Evolutionary conservation across 129 eudicot species (phyloP), one percentile per base, ranked within the genome.

Genomic region (Artemisia annua): DNA sequence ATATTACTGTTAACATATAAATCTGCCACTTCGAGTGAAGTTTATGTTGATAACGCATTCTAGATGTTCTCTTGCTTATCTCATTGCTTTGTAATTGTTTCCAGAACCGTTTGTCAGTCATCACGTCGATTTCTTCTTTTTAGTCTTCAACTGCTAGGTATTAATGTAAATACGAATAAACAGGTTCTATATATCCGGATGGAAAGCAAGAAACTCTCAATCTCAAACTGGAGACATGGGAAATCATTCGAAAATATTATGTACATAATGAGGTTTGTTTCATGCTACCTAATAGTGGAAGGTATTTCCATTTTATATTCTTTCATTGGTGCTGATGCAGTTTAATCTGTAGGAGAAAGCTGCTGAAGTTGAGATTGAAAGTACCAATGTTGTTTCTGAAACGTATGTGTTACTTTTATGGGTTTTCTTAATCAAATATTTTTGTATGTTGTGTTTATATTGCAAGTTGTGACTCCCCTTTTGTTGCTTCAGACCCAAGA

Each of bases 101-200:
- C 39, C 48, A 24, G 56, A 19, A 11, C 11, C 26, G 19, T 6
- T 57, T 56, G 60, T 72, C 24, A 35, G 15, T 48, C 52, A 26
- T 60, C 32, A 49, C 15, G 7, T 13, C 20, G 35, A 20, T 6
- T 20, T 0, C 64, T n/a, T 10, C 39, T 15, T 20, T 22, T 22
- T 20, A 46, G 28, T 20, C 49, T 32, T 62, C 32, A 48, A 24
- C 60, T 72, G 52, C 63, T 48, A 72, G 16, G 48, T 60, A 20
- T 14, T 59, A 20, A 72, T 28, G 12, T 48, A 32, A 7, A 14
- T 16, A 55, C 49, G 1, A 53, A 67, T 72, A 5, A 14, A 69
- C 67, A 93, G 98, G 89, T 93, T 11, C 19, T n/a, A n/a, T 50
- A 22, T 94, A 94, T 73, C 43, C 6, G 69, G 98, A 94, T 63